These are phyloP conservation scores for Auricularia cornea DNA, from an alignment of 768 basidiomycete genomes.

Conservation along the genomic window DNA sequence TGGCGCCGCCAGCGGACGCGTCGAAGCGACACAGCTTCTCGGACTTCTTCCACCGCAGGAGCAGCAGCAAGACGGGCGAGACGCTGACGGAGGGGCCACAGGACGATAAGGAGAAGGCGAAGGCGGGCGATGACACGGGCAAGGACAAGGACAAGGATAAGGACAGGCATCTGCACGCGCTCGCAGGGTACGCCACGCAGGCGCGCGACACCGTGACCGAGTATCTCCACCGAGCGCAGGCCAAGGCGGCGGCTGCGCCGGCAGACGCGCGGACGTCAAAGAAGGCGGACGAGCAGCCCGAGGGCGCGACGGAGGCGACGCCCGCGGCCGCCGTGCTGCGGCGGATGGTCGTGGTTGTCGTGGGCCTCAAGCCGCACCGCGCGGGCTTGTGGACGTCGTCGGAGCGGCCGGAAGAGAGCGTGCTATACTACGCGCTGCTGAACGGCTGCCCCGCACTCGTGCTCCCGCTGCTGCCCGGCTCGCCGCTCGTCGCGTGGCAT, in stretches of 20 bases:
- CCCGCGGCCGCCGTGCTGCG: conserved; percentile 26
- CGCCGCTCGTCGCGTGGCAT: conserved; percentile 58
- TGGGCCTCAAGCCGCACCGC: conserved; percentile 56
- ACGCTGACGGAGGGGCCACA: background rate
- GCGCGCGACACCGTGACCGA: background rate
- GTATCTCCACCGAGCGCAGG: background rate
- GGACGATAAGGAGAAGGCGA: background rate
- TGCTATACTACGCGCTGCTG: conserved; percentile 52
- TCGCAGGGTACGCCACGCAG: background rate
- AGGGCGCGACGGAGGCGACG: background rate
- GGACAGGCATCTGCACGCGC: background rate
- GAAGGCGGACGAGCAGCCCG: background rate
- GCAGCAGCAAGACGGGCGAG: background rate
- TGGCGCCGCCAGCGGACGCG: background rate
- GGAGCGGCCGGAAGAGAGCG: conserved; percentile 52
- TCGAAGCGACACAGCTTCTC: background rate
- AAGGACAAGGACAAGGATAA: too few relatives aligned
- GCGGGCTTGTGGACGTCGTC: conserved; percentile 47
- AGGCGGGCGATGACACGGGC: too few relatives aligned
- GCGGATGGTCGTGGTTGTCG: conserved; percentile 44
- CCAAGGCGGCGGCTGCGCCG: background rate
- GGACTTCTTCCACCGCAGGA: background rate
- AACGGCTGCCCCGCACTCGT: conserved; percentile 57
- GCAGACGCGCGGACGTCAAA: background rate
- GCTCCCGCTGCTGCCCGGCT: conserved; percentile 49